Base-by-base conservation (phyloP, 2,329 filamentous ascomycete species). In the Trichoderma hamatum region DNA sequence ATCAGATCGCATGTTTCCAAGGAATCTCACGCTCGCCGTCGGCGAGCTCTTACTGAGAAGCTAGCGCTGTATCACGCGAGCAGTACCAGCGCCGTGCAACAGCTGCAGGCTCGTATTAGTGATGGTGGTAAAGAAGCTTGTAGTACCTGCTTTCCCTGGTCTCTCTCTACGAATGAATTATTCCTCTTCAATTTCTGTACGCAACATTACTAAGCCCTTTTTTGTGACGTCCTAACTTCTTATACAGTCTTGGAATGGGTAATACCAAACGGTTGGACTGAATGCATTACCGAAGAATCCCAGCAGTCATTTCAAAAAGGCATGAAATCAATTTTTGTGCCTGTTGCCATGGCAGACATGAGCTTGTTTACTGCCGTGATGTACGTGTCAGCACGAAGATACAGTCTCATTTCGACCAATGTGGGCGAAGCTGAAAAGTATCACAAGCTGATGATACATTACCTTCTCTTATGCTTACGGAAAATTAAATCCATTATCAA, bases 1-100 rank as follows among this genome's bases (percentile, higher is more conserved):
- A 59, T 59, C 32, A 59, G 56, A 59, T 59, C 56, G 14, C 56
- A 59, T 59, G 56, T 59, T 39, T 59, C 56, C 32, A 59, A 59
- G 10, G 56, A 59, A 24, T 59, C 56, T 43, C 56, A 59, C 34
- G 56, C 56, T 59, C 56, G 56, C 56, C 56, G 56, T 1, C 56
- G 56, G 21, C 56, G 56, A 26, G 56, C 34, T 26, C 56, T 59
- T 43, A 39, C 56, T 59, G 56, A 59, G 2, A 59, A n/a, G 32
- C 21, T 59, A 16, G 56, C 56, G 21, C 56, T 43, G 21, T 43
- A 59, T 43, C 34, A 59, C 21, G 56, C 34, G 56, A 26, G 16
- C 21, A 21, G 32, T 43, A 10, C 19, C 16, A 43, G 39, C 19
- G 39, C 6, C 39, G n/a, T n/a, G 16, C 39, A 43, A 43, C 39